Evolutionary conservation across 495 filamentous ascomycete species (phyloP), one percentile per base, ranked within the genome.

Genomic region (Aspergillus panamensis): DNA sequence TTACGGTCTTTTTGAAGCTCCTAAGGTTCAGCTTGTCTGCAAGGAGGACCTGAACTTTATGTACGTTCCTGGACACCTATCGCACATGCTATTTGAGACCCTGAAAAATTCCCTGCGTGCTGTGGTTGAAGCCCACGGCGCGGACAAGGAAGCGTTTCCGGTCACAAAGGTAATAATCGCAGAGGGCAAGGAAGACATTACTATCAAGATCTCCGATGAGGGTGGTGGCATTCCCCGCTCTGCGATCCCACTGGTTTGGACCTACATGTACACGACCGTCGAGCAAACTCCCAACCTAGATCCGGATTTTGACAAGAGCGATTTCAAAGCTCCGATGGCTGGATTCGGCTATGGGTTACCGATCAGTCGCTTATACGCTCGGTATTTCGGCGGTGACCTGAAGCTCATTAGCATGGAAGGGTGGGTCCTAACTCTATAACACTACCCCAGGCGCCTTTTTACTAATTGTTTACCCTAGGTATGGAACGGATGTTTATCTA

Each of bases 381-480:
- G 94, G 58, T 98, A 98, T 74, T 98, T 98, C 69, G 94, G 94
- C 33, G 94, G 94, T 42, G 94, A 98, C 71, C 71, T 98, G 61
- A 97, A 97, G 69, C 68, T 98, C 74, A 98, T 97, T 66, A 97
- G 93, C 69, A 97, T 98, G 94, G 94, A 98, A 78, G 94, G 94
- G 94, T 96, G 78, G 77, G 91, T 73, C 25, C 25, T 43, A 5
- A 6, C 6, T 43, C 48, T 17, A 17, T n/a, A 13, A 35, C 14
- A 47, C 1, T 53, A 51, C 10, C 43, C 29, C 29, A 35, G 45
- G 48, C 49, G 48, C 45, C 6, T 42, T 31, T 35, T 51, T 63
- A 62, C 59, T 59, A 7, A 58, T 37, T 44, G 30, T n/a, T 29
- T 10, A 49, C 21, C 21, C 20, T 60, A 98, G 94, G 40, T 98